These are phyloP conservation scores for Oidiodendron maius DNA, from an alignment of 495 filamentous ascomycete species.

Conservation along the genomic window DNA sequence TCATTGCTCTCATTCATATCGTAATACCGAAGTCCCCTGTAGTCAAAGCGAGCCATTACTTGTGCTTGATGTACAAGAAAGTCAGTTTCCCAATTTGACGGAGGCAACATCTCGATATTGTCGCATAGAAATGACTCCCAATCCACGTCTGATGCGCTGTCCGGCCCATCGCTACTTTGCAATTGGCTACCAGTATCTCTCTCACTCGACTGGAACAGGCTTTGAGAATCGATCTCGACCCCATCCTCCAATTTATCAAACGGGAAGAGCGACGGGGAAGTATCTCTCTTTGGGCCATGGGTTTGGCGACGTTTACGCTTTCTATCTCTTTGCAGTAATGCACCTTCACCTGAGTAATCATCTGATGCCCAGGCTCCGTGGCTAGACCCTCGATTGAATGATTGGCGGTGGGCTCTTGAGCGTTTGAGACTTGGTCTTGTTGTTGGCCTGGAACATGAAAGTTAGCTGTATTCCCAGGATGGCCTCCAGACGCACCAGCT, in stretches of 20 bases:
- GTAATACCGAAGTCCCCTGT: slow-evolving; percentile 32
- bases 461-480: background rate
- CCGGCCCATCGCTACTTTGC: background rate
- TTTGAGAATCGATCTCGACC: background rate
- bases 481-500: background rate
- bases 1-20: background rate
- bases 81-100: slow-evolving; percentile 4
- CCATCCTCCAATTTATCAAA: background rate
- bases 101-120: slow-evolving; percentile 2
- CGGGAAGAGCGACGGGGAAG: background rate
- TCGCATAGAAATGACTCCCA: slow-evolving; percentile 6
- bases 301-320: background rate
- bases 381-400: background rate
- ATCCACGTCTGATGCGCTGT: slow-evolving; percentile 4
- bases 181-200: background rate
- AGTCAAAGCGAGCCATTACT: slow-evolving; percentile 5
- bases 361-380: background rate
- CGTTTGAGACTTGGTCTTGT: background rate
- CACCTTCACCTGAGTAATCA: background rate
- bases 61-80: slow-evolving; percentile 1
- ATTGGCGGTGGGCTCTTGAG: background rate
- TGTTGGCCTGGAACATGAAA: background rate
- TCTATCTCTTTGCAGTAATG: background rate
- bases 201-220: background rate
- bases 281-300: background rate